Base-by-base conservation (phyloP, 2,329 filamentous ascomycete genomes). In the Reticulascus tulasneorum region DNA sequence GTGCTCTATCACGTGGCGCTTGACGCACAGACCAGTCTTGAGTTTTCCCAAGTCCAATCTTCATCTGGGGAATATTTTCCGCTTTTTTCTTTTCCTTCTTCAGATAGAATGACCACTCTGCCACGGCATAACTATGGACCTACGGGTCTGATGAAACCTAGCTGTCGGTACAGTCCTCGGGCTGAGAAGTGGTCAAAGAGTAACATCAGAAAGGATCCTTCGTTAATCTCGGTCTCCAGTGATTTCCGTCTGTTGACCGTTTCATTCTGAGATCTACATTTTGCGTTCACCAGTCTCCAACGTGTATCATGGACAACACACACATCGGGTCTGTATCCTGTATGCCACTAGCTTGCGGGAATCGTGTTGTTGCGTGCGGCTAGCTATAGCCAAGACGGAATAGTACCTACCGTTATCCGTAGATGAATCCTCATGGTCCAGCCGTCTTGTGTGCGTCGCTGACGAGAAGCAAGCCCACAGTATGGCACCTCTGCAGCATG, bases 251-350 rank as follows among this genome's bases (percentile, higher is more conserved):
- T 37, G 33, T 41, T 41, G 37, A 22, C 41, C 44, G 44, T 46
- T 46, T 46, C 44, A 44, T 46, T 46, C 40, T 44, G 44, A 33
- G 39, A 46, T 46, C 44, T 46, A 46, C 44, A 46, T 37, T 22
- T 31, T n/a, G n/a, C n/a, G n/a, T n/a, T n/a, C n/a, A n/a, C n/a
- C n/a, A n/a, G n/a, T n/a, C n/a, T n/a, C n/a, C n/a, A n/a, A n/a
- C n/a, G n/a, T n/a, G n/a, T n/a, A n/a, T n/a, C n/a, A n/a, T n/a
- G n/a, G n/a, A n/a, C n/a, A n/a, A n/a, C n/a, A n/a, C n/a, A n/a
- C n/a, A n/a, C n/a, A n/a, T n/a, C n/a, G n/a, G n/a, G n/a, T n/a
- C n/a, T n/a, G n/a, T n/a, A n/a, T n/a, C n/a, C n/a, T n/a, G n/a
- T n/a, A n/a, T n/a, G n/a, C n/a, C n/a, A n/a, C n/a, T n/a, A n/a